Evolutionary conservation across 352 stramenopile species (phyloP).

Genomic region (Achlya hypogyna): DNA sequence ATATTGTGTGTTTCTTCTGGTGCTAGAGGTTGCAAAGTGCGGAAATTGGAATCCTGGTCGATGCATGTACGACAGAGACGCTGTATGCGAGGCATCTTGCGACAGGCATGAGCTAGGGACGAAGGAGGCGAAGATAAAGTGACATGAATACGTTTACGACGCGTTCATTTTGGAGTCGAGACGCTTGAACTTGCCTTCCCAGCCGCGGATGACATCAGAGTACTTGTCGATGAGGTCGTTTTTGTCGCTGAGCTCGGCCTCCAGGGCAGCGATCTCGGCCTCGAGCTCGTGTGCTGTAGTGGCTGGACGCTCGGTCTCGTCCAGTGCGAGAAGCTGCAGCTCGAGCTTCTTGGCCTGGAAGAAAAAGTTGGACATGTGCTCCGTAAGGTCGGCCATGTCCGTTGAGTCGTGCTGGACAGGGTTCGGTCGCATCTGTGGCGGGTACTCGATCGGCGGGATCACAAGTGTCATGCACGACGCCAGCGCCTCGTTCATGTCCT

Average conservation of each 20-base stretch:
- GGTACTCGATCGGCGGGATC: slow-evolving; percentile 73
- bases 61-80: no score
- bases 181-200: slow-evolving; percentile 78
- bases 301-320: neutral
- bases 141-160: neutral
- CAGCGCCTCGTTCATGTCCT: slow-evolving; percentile 67
- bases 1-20: no score
- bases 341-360: slow-evolving; percentile 75
- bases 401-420: slow-evolving; percentile 68
- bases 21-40: no score
- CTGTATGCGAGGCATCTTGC: neutral
- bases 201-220: slow-evolving; percentile 66
- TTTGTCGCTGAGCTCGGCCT: slow-evolving; percentile 70
- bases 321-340: slow-evolving; percentile 42
- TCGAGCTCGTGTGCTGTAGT: slow-evolving; percentile 38
- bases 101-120: neutral
- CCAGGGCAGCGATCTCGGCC: slow-evolving; percentile 61
- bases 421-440: slow-evolving; percentile 75
- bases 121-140: neutral
- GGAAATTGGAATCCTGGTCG: no score
- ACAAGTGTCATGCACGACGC: slow-evolving; percentile 65
- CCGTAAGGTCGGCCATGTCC: slow-evolving; percentile 62
- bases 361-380: slow-evolving; percentile 66
- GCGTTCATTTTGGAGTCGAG: slow-evolving; percentile 49
- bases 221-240: slow-evolving; percentile 83